Base-by-base conservation (phyloP, 345 rosid genomes). In the Ceriops decandra region DNA sequence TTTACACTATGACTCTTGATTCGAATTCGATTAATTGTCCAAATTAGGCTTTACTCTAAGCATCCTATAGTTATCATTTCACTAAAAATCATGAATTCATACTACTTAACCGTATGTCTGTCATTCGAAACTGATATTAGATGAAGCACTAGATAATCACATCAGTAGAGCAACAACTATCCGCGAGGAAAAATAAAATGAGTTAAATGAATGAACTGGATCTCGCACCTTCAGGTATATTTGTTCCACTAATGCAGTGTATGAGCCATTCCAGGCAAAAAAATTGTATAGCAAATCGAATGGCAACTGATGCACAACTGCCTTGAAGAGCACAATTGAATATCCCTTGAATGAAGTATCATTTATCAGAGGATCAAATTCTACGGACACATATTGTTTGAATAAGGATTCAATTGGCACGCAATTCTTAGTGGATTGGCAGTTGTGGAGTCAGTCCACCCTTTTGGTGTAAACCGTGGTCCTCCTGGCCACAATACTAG, bases 401-500 rank as follows among this genome's bases (percentile, higher is more conserved):
- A 30, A 67, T 6, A 5, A 7, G 10, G 66, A 60, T 19, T 19
- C 9, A 1, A 31, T 7, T 11, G 80, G 80, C 24, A 80, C 73
- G 5, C 78, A 22, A 80, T 52, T 56, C 26, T 60, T 7, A 80
- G 27, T 32, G 65, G 72, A 1, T 62, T 66, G 5, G 24, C 30
- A 24, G 7, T 56, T 38, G 68, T 60, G 32, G 69, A 52, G 1
- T 38, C 4, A 49, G 63, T 20, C 77, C 80, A 72, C 26, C 83
- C 80, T 69, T 32, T 69, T 5, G 83, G 83, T 4, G 57, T 49
- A 3, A 8, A 9, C 35, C 2, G 4, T 38, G 73, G 63, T 7
- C 27, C 52, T 24, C 83, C 78, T 15, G 84, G 84, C 81, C 79
- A 74, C 54, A 64, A 15, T 13, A 80, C 66, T 1, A 47, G 71